Evolutionary conservation across 805 yeast species (phyloP), one percentile per base, ranked within the genome.

Genomic region (Starmerella apis): DNA sequence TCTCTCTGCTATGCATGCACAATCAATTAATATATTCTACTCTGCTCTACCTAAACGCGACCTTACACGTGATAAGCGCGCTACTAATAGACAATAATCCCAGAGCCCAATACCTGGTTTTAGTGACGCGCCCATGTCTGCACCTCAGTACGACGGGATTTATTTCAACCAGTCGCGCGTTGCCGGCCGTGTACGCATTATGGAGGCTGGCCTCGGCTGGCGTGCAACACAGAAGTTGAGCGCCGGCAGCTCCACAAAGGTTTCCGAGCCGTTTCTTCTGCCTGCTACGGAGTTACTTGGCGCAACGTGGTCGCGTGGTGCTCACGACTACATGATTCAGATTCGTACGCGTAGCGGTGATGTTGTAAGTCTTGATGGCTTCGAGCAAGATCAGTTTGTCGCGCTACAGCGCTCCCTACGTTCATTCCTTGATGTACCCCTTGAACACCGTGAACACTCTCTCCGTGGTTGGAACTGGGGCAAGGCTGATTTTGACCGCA

Each of bases 401-500:
- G 74, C 82, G 53, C 71, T 92, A 61, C 90, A 88, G 66, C 83
- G 77, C 62, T 94, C 88, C 57, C 72, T 92, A 58, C 87, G 83
- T 62, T 73, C 87, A 58, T 77, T 83, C 61, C 86, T 87, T 66
- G 73, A 72, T 49, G 71, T 85, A 38, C 76, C 77, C 49, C 73
- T 92, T 51, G 97, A 92, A 59, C 81, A 76, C 55, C 79, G 75
- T 60, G 97, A 90, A 61, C 98, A 92, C 67, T 83, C 96, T 4
- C 71, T 92, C 56, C 78, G 96, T 69, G 99, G 99, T 28, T 92
- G 98, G 98, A 92, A 92, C 68, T 92, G 98, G 98, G 99, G 99
- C 48, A 80, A 82, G 56, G 74, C 90, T 14, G 95, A 88, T 64
- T 77, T 92, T 63, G 95, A 94, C 19, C 78, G 95, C 65, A 85